A percentile compares a stretch with the other conserved stretches of the same genome.
Evolutionary conservation across 116 monocot species (phyloP).

Genomic region (Papilionanthe hybrid): DNA sequence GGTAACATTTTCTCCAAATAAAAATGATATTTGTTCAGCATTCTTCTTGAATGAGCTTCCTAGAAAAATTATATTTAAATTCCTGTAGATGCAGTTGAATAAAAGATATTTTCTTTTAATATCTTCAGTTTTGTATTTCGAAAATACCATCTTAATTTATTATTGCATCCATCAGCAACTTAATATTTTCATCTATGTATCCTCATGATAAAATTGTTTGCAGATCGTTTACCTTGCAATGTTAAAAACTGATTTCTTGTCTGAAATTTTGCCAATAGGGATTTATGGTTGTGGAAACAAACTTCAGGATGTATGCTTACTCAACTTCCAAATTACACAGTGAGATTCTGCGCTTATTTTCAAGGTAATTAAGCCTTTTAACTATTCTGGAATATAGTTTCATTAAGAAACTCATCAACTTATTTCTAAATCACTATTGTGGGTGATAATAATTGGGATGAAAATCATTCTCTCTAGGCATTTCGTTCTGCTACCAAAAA

Average conservation of each 20-base stretch:
- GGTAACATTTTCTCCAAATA: not conserved
- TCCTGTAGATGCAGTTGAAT: not conserved
- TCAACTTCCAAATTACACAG: constrained; percentile 88
- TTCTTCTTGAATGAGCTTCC: not conserved
- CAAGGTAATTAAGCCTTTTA: constrained; percentile 50
- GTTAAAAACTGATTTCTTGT: not conserved
- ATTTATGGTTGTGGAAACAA: constrained; percentile 95
- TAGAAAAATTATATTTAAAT: not conserved
- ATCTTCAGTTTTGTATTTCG: not conserved
- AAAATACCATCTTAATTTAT: not conserved
- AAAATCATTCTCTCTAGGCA: not conserved
- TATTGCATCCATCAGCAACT: not conserved
- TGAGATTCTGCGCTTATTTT: constrained; percentile 90
- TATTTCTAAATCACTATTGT: not conserved
- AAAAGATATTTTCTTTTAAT: not conserved
- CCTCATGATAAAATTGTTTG: not conserved
- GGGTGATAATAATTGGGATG: not conserved
- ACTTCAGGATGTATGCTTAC: constrained; percentile 93
- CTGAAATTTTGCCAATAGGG: constrained; percentile 43
- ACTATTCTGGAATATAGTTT: not conserved
- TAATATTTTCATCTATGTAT: not conserved
- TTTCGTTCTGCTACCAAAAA: not conserved
- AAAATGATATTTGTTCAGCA: not conserved
- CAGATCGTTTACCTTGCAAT: not conserved
- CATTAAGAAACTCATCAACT: not conserved